Evolutionary conservation across 139 green algal genomes (phyloP), one percentile per base, ranked within the genome.

Genomic region (Mesotaenium endlicherianum): DNA sequence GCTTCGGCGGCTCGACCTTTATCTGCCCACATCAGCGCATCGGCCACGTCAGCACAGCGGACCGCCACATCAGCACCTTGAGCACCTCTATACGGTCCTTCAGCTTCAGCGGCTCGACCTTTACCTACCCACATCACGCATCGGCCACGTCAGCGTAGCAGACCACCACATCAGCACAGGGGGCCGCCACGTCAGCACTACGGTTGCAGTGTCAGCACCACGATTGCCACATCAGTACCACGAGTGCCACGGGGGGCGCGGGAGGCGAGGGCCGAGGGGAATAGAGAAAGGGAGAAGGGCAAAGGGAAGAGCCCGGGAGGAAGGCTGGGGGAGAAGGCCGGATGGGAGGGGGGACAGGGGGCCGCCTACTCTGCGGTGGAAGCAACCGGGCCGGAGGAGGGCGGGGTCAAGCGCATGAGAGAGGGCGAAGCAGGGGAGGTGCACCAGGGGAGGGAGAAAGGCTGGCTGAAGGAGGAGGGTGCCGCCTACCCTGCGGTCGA

Each of bases 61-160:
- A 34, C 20, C 53, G 26, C 26, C 53, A 34, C 26, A 26, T 64
- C 53, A 64, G 20, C 26, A 64, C 20, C 83, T 92, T 86, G 34
- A 98, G 90, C 72, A 98, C 93, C 96, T 77, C 43, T 31, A 39
- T 17, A 3, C 75, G 64, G 59, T 71, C 77, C 26, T 81, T 16
- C 20, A 16, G 11, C 0, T 20, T 20, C 16, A 74, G 44, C 0
- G 75, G 70, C 14, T 16, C 30, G 26, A 89, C 30, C 11, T 45
- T 78, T 41, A 77, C 70, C 64, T 81, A 59, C 1, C 4, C 91
- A 3, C 95, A 64, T n/a, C n/a, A n/a, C n/a, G n/a, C n/a, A n/a
- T n/a, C n/a, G n/a, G n/a, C n/a, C n/a, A n/a, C n/a, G n/a, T n/a
- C n/a, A n/a, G n/a, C n/a, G n/a, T n/a, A n/a, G n/a, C n/a, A n/a